These are phyloP conservation scores for Cytospora mali DNA, from an alignment of 2,329 filamentous ascomycete species.

Conservation along the genomic window DNA sequence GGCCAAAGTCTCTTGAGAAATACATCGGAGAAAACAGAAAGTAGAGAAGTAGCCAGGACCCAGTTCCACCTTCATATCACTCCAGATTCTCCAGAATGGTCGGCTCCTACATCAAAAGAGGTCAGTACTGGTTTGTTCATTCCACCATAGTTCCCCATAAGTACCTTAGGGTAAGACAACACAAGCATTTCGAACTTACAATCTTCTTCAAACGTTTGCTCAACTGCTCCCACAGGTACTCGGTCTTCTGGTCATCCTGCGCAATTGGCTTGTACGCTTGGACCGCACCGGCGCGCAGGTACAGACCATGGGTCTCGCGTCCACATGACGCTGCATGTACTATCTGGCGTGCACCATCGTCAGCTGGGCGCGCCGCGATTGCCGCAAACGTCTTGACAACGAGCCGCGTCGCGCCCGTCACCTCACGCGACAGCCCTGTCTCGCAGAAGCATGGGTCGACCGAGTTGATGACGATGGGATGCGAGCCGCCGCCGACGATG, in stretches of 20 bases:
- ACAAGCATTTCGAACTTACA: neutral
- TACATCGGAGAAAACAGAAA: too few relatives aligned
- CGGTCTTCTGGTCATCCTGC: constrained; percentile 19
- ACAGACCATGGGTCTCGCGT: constrained; percentile 29
- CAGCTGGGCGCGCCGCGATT: constrained; percentile 28
- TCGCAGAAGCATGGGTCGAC: constrained; percentile 33
- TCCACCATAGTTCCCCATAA: too few relatives aligned
- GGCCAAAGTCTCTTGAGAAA: too few relatives aligned
- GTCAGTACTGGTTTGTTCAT: too few relatives aligned
- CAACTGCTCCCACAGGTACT: constrained; percentile 26
- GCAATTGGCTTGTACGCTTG: constrained; percentile 25
- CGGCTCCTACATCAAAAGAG: too few relatives aligned
- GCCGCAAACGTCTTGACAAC: constrained; percentile 25
- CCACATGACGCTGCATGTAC: constrained; percentile 29
- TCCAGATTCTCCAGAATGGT: too few relatives aligned
- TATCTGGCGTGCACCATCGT: constrained; percentile 29
- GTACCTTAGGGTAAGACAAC: neutral
- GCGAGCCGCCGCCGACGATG: neutral
- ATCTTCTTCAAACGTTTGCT: constrained; percentile 9
- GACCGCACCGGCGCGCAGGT: constrained; percentile 29
- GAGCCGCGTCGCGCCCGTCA: constrained; percentile 12
- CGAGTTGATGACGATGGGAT: constrained; percentile 32
- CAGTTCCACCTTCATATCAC: too few relatives aligned
- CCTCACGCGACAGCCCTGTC: constrained; percentile 26
- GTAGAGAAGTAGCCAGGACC: too few relatives aligned